Evolutionary conservation across 2,329 filamentous ascomycete genomes (phyloP), one percentile per base, ranked within the genome.

Genomic region (Xylaria sp.): DNA sequence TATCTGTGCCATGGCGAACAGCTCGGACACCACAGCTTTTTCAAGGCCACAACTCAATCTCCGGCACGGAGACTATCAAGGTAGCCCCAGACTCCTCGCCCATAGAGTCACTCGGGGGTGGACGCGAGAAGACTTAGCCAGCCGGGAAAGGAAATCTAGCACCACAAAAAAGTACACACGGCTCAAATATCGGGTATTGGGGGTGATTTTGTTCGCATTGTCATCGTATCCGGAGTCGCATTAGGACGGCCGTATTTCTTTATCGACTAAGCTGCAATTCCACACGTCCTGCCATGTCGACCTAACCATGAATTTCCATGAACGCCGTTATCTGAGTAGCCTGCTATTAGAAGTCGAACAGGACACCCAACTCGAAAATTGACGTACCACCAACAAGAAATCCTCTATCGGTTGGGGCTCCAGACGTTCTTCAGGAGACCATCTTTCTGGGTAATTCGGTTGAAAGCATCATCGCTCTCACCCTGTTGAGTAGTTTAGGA

Each of bases 391-490:
- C 68, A 59, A 68, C 39, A 69, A 60, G 51, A 68, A 72, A 73
- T 49, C 27, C 59, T 72, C 85, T 88, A 89, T 84, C 87, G 85
- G 79, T 86, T 81, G 74, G 89, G 92, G 85, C 89, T 92, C 96
- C 96, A 99, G 82, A 99, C 96, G 82, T 84, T 92, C 93, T 98
- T 98, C 83, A 99, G 83, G 84, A 97, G 92, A 75, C 96, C 96
- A 82, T 99, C 96, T 77, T 92, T 90, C 89, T 99, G 96, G 76
- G 94, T 88, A 79, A 99, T 88, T 80, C 96, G 88, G 92, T 99
- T 99, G 80, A 99, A 84, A 78, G 92, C 89, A 86, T 99, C 96
- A 82, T 99, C 96, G 83, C 90, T 91, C 92, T 99, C 96, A 81
- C 96, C 96, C 67, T 69, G 20, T 50, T 33, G 3, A 39, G 54